Base-by-base conservation (phyloP, 805 yeast species). In the Saturnispora sanitii region DNA sequence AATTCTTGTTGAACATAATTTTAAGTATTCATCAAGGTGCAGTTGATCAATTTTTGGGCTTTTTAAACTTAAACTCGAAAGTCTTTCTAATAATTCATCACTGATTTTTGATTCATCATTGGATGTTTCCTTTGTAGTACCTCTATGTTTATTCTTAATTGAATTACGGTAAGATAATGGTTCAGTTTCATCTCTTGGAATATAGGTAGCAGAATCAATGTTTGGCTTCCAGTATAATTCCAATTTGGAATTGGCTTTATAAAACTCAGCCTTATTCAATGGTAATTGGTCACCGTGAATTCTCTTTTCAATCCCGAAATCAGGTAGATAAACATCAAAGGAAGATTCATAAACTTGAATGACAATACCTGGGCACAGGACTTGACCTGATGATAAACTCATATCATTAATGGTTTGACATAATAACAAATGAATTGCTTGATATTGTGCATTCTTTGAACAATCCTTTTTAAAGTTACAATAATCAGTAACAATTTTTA, bases 231-330 rank as follows among this genome's bases (percentile, higher is more conserved):
- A 90, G 56, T 74, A 86, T 37, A 90, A 66, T 57, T 90, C 96
- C 53, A 90, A 68, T 8, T 77, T 62, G 34, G 85, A 71, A 31
- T 71, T 65, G 15, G 56, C 53, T 55, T 80, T 82, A 58, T 84
- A 88, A 58, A 82, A 92, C 59, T 92, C 97, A 4, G 96, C 97
- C 60, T 87, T 88, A 19, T 75, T 75, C 47, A 90, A 67, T 9
- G 97, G 97, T 42, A 92, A 67, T 62, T 92, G 97, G 62, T 92
- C 98, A 21, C 97, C 96, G 55, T 92, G 98, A 18, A 88, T 96
- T 54, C 96, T 72, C 61, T 88, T 88, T 57, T 88, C 96, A 51
- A 88, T 82, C 33, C 96, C 96, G 64, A 87, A 82, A 49, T 86
- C 95, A 2, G 96, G 95, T 46, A 88, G 68, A 49, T 82, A 75